A percentile compares a stretch with the other conserved stretches of the same genome.
Evolutionary conservation across 2,329 filamentous ascomycete species (phyloP).

Genomic region (Cryphonectria japonica): DNA sequence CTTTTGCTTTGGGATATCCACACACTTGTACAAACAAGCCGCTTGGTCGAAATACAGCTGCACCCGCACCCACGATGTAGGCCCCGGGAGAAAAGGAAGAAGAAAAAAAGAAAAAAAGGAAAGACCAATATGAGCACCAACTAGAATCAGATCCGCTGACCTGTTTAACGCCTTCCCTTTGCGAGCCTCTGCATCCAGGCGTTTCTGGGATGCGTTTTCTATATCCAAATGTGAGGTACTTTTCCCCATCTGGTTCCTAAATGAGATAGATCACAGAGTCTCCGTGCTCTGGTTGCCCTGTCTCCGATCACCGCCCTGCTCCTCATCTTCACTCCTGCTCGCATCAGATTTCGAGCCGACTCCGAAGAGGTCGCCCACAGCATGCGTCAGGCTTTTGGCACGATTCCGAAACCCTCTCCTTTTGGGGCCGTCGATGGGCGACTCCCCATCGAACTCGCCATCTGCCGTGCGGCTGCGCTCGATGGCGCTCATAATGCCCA

Average conservation of each 20-base stretch:
- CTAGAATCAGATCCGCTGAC: conserved; percentile 5
- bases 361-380: conserved; percentile 27
- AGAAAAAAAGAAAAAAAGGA: not conserved
- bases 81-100: not conserved
- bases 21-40: not conserved
- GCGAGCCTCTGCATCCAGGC: not conserved
- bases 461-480: conserved; percentile 25
- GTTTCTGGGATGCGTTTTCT: not conserved
- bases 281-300: conserved; percentile 12
- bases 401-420: conserved; percentile 26
- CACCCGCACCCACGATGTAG: not conserved
- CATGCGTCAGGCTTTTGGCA: conserved; percentile 29
- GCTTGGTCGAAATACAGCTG: not conserved
- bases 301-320: not conserved
- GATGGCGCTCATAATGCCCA: conserved; percentile 23
- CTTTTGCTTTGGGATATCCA: not conserved
- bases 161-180: conserved; percentile 9
- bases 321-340: not conserved
- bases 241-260: not conserved
- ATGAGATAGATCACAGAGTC: conserved; percentile 2
- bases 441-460: conserved; percentile 1
- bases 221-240: not conserved
- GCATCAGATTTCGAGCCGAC: conserved; percentile 10
- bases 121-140: not conserved
- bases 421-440: conserved; percentile 10